These are phyloP conservation scores for Simmondsia chinensis DNA, from an alignment of 148 eudicot species.

Conservation along the genomic window DNA sequence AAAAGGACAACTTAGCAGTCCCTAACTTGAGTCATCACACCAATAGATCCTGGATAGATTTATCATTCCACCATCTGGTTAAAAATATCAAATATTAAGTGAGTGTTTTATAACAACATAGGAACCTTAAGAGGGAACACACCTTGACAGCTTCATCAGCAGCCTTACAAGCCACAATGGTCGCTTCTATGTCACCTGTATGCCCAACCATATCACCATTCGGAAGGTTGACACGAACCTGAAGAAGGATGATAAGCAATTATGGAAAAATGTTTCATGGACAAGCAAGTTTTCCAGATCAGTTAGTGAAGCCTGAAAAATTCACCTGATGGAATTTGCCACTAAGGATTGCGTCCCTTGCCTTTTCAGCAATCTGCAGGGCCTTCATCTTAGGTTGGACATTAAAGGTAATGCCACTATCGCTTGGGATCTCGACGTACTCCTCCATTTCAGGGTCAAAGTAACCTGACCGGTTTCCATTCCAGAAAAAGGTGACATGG, in stretches of 20 bases:
- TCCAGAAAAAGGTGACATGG: conserved; percentile 95
- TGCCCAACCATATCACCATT: conserved; percentile 96
- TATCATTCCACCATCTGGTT: too few species aligned
- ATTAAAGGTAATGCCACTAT: conserved; percentile 73
- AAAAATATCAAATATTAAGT: too few species aligned
- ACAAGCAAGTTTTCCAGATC: neutral
- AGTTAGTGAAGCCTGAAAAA: too few species aligned
- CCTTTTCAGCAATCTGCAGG: conserved; percentile 77
- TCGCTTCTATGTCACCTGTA: conserved; percentile 87
- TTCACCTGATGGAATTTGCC: conserved; percentile 85
- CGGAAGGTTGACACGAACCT: conserved; percentile 92
- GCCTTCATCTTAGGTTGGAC: conserved; percentile 91
- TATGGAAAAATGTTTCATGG: neutral
- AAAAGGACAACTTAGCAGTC: too few species aligned
- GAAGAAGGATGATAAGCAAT: neutral
- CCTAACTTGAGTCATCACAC: too few species aligned
- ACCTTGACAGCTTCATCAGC: conserved; percentile 98
- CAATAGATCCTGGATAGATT: too few species aligned
- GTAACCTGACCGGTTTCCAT: conserved; percentile 84
- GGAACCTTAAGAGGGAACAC: neutral
- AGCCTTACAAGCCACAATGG: conserved; percentile 78
- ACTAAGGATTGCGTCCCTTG: conserved; percentile 83
- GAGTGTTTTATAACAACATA: too few species aligned
- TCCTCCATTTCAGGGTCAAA: conserved; percentile 85
- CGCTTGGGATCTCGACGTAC: conserved; percentile 92